These are phyloP conservation scores for Proteromonas lacertae DNA, from an alignment of 352 stramenopile species.

Conservation along the genomic window DNA sequence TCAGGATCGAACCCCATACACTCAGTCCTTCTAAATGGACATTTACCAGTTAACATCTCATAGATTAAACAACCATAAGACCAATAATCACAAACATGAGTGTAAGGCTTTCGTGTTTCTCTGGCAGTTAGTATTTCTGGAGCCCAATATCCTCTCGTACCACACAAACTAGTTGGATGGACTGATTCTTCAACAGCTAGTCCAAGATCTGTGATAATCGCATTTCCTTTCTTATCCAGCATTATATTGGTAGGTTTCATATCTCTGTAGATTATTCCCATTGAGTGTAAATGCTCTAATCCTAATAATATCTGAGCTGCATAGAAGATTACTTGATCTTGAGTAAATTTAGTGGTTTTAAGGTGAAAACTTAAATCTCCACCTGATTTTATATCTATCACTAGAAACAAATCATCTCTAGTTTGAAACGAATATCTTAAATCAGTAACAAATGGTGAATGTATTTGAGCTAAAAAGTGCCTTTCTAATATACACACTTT, in stretches of 20 bases:
- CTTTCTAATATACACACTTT: conserved; percentile 28
- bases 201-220: conserved; percentile 72
- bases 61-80: conserved; percentile 82
- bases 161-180: background rate
- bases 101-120: conserved; percentile 48
- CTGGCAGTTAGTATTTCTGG: conserved; percentile 74
- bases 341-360: conserved; percentile 25
- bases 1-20: background rate
- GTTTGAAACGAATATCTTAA: conserved; percentile 57
- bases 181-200: conserved; percentile 49
- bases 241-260: conserved; percentile 54
- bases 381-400: conserved; percentile 55
- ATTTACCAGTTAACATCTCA: conserved; percentile 75
- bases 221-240: conserved; percentile 62
- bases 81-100: conserved; percentile 76
- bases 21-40: conserved; percentile 79
- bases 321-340: conserved; percentile 33
- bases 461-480: conserved; percentile 23
- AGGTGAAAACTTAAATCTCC: conserved; percentile 19
- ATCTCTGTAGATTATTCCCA: conserved; percentile 37
- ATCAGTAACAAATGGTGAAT: conserved; percentile 45
- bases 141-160: conserved; percentile 35
- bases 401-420: conserved; percentile 37
- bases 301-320: conserved; percentile 35
- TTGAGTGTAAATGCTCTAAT: conserved; percentile 29